Evolutionary conservation across 495 filamentous ascomycete genomes (phyloP).

Genomic region (Entonaema liquescens): DNA sequence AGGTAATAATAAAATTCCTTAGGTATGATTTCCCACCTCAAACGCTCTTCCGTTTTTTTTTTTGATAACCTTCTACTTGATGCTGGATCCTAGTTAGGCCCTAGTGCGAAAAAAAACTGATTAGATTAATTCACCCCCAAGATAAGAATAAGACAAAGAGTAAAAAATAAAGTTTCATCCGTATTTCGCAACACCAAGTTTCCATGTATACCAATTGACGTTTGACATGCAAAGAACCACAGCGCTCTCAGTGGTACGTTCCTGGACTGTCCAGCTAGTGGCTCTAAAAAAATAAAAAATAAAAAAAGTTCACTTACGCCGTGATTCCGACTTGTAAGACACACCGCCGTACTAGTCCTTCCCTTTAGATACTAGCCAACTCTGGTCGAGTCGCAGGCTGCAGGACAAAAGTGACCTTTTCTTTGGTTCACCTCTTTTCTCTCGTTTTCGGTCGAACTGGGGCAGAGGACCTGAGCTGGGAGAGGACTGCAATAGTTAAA

Average conservation of each 20-base stretch:
- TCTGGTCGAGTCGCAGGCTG: constrained; percentile 11
- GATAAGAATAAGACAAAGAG: background rate
- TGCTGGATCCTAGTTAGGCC: constrained; percentile 36
- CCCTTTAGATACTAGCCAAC: constrained; percentile 7
- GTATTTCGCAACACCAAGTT: background rate
- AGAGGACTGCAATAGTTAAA: background rate
- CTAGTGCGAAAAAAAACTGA: constrained; percentile 25
- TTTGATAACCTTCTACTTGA: constrained; percentile 33
- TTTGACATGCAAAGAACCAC: background rate
- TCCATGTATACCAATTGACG: background rate
- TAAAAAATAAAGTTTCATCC: background rate
- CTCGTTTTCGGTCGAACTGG: constrained; percentile 7
- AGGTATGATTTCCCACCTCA: constrained; percentile 18
- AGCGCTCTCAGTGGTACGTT: background rate
- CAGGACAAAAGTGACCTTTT: constrained; percentile 11
- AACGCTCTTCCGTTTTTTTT: constrained; percentile 11
- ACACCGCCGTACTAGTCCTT: constrained; percentile 13
- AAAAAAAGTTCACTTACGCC: constrained; percentile 17
- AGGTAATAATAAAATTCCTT: constrained; percentile 35
- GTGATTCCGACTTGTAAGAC: constrained; percentile 20
- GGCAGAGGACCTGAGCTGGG: background rate
- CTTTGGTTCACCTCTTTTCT: constrained; percentile 10
- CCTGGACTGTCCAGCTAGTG: background rate
- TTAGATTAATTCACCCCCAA: constrained; percentile 20
- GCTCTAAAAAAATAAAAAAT: background rate